These are phyloP conservation scores for Phytophthora meadii DNA, from an alignment of 352 stramenopile genomes.

Conservation along the genomic window DNA sequence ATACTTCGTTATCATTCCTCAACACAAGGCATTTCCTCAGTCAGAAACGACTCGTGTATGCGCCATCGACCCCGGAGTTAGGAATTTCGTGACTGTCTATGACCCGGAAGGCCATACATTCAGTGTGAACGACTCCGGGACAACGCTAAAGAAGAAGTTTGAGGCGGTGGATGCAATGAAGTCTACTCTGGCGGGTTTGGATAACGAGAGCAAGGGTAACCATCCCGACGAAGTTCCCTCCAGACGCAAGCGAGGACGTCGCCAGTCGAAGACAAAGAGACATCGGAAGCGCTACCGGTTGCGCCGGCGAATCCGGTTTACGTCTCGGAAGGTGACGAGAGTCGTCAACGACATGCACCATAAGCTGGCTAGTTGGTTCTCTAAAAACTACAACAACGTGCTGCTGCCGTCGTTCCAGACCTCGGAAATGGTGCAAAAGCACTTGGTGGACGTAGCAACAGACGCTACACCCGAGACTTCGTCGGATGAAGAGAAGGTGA, in stretches of 20 bases:
- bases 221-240: not conserved
- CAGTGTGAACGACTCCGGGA: no score
- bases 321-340: not conserved
- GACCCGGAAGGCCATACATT: no score
- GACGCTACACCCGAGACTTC: conserved; percentile 1
- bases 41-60: no score
- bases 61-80: no score
- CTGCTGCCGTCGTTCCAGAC: conserved; percentile 26
- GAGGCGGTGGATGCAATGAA: no score
- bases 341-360: conserved; percentile 20
- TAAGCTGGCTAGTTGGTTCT: conserved; percentile 2
- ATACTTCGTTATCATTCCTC: no score
- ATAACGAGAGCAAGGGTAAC: not conserved
- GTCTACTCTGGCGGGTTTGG: no score
- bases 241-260: not conserved
- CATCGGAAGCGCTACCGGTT: conserved; percentile 17
- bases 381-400: conserved; percentile 19
- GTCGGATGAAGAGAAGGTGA: not conserved
- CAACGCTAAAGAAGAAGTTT: no score
- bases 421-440: conserved; percentile 14
- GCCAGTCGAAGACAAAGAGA: not conserved
- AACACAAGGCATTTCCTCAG: no score
- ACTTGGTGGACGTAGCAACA: conserved; percentile 1
- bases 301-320: conserved; percentile 3
- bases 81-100: no score